Evolutionary conservation across 2,329 filamentous ascomycete genomes (phyloP), one percentile per base, ranked within the genome.

Genomic region (Penicillium sp.): DNA sequence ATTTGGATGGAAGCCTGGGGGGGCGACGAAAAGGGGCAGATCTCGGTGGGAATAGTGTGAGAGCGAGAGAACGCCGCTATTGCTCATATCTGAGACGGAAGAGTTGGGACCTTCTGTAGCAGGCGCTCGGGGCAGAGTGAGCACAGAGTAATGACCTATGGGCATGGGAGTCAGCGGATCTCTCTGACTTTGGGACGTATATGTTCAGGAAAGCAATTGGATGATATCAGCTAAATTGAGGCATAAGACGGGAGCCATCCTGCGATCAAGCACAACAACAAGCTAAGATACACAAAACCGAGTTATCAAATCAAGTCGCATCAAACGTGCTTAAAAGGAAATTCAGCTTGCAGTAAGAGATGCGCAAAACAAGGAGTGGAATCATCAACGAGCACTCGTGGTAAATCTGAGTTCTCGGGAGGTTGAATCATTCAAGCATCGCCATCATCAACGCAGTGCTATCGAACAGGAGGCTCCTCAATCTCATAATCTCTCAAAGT

Each of bases 1-100:
- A 54, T 86, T 85, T 3, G 77, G 78, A 35, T 80, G 76, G 36
- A 83, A 81, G 0, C 73, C 74, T 0, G 77, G 70, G 1, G 80
- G 80, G 7, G 65, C 69, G 25, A 74, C 64, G 45, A 73, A 66
- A 16, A 69, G 53, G 5, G 60, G 58, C 7, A 42, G 39, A 2
- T 63, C 57, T 14, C 36, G 53, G 8, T 51, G 42, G 18, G 56
- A 41, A 5, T 50, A 51, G 7, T 51, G 54, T 7, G 56, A 55
- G 10, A 55, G 33, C 13, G 51, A 29, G 9, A 59, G 39, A 9
- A 52, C 39, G 20, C 39, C 49, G 35, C 57, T 60, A 17, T 54
- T 43, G 16, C 51, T 43, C 33, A 60, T 26, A 19, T 58, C 50
- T 9, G 57, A 54, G 15, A 51, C 45, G 18, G 58, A 52, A 7